Evolutionary conservation across 331 rosid species (phyloP).

Genomic region (Acacia pycnantha): DNA sequence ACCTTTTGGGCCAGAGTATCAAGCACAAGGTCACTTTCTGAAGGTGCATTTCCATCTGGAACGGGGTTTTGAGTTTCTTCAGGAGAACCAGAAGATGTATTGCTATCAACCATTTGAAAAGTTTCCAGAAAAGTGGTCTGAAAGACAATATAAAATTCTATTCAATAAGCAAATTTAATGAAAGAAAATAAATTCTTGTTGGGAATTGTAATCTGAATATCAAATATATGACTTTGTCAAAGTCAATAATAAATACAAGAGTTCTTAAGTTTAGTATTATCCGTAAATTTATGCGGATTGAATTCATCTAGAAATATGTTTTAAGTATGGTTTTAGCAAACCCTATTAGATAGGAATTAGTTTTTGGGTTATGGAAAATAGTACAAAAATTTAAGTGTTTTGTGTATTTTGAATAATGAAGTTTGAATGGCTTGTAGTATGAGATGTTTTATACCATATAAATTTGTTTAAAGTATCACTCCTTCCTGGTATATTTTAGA

Average conservation of each 20-base stretch:
- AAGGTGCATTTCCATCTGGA: constrained; percentile 36
- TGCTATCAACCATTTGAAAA: constrained; percentile 52
- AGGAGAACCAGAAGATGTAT: constrained; percentile 49
- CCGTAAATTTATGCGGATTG: neutral
- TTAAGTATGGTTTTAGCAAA: neutral
- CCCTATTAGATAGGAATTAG: neutral
- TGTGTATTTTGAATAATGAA: neutral
- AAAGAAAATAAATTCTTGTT: neutral
- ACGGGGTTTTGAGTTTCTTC: constrained; percentile 42
- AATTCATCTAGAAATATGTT: neutral
- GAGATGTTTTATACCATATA: neutral
- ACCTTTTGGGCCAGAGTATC: constrained; percentile 45
- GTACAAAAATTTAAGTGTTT: neutral
- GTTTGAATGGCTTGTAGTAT: neutral
- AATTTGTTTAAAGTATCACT: neutral
- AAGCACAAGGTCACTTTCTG: constrained; percentile 48
- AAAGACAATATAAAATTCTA: neutral
- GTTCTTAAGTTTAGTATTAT: neutral
- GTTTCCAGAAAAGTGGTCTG: constrained; percentile 6
- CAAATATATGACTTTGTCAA: neutral
- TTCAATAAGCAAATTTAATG: neutral
- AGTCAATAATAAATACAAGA: neutral
- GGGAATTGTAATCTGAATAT: neutral
- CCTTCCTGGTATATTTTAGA: neutral
- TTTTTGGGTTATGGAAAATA: neutral